Base-by-base conservation (phyloP, 148 eudicot species). In the Amaranthus cruentus region DNA sequence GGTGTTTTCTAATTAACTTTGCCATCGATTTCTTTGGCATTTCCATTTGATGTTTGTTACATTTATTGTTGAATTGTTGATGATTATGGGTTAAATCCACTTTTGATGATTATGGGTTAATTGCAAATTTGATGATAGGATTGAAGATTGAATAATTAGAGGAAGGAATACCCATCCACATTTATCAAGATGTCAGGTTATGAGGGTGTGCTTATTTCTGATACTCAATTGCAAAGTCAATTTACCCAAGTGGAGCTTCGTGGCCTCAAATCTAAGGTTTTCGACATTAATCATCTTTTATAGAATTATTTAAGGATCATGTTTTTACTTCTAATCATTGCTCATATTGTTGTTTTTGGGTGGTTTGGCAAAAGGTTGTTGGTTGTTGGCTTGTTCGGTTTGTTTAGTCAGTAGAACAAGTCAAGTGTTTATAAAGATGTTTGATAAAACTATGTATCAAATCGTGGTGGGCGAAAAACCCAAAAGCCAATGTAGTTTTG, bases 221-320 rank as follows among this genome's bases (percentile, higher is more conserved):
- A 92, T 92, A 88, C 85, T 68, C 77, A 81, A 86, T 86, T 92
- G 70, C 96, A 92, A 66, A 90, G 91, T 77, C 97, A 92, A 79
- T 92, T 92, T 78, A 92, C 97, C 15, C 93, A 88, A 87, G 90
- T 88, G 42, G 93, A 92, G 86, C 93, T 92, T 58, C 85, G 93
- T 9, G 85, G 80, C 84, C 91, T 92, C 66, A 82, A 88, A 70
- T 77, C 93, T 64, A 86, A 87, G 84, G 98, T 92, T 77, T 54
- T 75, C 66, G 4, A 14, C 65, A 6, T 52, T 46, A 64, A 44
- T 6, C 28, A 2, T 14, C 49, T 47, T 9, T 74, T 9, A 6
- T 3, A 38, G 49, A 58, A 44, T 46, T 47, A 28, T 68, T 2
- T 28, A 28, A 28, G 64, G 44, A n/a, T 9, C 0, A 0, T 62